These are phyloP conservation scores for Nepenthes mirabilis DNA, from an alignment of 148 eudicot genomes.

Conservation along the genomic window DNA sequence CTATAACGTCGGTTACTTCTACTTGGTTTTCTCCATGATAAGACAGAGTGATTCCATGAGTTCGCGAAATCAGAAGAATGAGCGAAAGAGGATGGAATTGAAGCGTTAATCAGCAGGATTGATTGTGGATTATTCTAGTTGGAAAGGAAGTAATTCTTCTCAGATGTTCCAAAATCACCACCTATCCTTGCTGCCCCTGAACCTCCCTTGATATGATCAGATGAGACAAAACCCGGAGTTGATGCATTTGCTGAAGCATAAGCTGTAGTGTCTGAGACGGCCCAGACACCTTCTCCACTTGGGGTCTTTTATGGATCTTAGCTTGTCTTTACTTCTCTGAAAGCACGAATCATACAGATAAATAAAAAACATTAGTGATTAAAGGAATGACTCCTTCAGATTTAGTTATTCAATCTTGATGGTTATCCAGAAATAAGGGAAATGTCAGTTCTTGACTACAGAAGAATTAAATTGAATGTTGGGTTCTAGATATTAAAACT, in stretches of 20 bases:
- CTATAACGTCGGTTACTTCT: too few species aligned
- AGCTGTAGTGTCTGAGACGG: slow-evolving; percentile 20
- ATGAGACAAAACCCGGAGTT: slow-evolving; percentile 14
- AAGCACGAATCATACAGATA: slow-evolving; percentile 3
- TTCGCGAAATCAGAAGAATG: slow-evolving; percentile 28
- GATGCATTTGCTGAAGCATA: slow-evolving; percentile 23
- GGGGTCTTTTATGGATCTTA: slow-evolving; percentile 19
- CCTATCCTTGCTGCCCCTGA: slow-evolving; percentile 19
- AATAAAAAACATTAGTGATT: slow-evolving; percentile 10
- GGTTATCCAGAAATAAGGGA: too few species aligned
- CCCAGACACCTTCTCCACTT: slow-evolving; percentile 23
- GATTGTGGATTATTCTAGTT: slow-evolving; percentile 21
- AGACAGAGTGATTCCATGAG: slow-evolving; percentile 42
- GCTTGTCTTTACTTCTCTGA: slow-evolving; percentile 35
- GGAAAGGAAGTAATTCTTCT: slow-evolving; percentile 16
- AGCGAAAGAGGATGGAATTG: slow-evolving; percentile 17
- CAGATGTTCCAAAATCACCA: slow-evolving; percentile 17
- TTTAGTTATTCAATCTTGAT: too few species aligned
- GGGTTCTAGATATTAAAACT: too few species aligned
- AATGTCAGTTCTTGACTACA: too few species aligned
- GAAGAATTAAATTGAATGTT: too few species aligned
- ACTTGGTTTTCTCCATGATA: slow-evolving; percentile 32
- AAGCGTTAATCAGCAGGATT: slow-evolving; percentile 9
- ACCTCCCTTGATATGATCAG: slow-evolving; percentile 20
- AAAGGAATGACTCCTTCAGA: neutral